Base-by-base conservation (phyloP, 2,329 filamentous ascomycete species). In the Magnaporthiopsis incrustans region DNA sequence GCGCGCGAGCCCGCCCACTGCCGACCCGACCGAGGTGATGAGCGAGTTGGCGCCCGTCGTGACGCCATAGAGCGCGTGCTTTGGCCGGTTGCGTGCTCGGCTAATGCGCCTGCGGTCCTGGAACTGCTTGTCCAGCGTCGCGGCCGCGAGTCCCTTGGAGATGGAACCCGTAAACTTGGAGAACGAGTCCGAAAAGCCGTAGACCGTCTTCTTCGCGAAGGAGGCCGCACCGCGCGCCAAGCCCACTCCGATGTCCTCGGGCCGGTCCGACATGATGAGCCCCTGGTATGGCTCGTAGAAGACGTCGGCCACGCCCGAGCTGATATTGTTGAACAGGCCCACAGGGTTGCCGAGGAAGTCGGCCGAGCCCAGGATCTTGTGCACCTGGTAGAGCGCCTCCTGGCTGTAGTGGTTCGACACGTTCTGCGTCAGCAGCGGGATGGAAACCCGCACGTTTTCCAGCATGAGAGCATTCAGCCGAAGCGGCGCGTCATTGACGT, bases 251-350 rank as follows among this genome's bases (percentile, higher is more conserved):
- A 99, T 88, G 68, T 99, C 94, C 75, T 98, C 94, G 2, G 95
- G 96, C 69, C 91, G 87, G 74, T 99, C 95, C 0, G 93, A 96
- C 82, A 96, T 91, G 74, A 99, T 96, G 61, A 99, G 85, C 27
- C 96, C 75, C 79, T 99, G 95, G 78, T 99, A 99, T 53, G 95
- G 95, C 75, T 99, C 96, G 81, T 99, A 99, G 79, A 99, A 99
- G 73, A 99, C 97, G 74, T 97, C 95, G 26, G 91, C 93, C 63
- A 99, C 91, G 70, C 96, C 95, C 59, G 95, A 99, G 70, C 92
- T 96, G 76, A 99, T 90, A 73, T 94, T 99, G 79, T 96, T 98
- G 86, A 99, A 99, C 58, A 99, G 81, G 59, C 95, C 95, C 22
- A 99, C 96, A 0, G 95, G 95, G 71, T 99, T 99, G 53, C 95